Evolutionary conservation across 2,329 filamentous ascomycete genomes (phyloP).

Genomic region (Penicillium hordei): DNA sequence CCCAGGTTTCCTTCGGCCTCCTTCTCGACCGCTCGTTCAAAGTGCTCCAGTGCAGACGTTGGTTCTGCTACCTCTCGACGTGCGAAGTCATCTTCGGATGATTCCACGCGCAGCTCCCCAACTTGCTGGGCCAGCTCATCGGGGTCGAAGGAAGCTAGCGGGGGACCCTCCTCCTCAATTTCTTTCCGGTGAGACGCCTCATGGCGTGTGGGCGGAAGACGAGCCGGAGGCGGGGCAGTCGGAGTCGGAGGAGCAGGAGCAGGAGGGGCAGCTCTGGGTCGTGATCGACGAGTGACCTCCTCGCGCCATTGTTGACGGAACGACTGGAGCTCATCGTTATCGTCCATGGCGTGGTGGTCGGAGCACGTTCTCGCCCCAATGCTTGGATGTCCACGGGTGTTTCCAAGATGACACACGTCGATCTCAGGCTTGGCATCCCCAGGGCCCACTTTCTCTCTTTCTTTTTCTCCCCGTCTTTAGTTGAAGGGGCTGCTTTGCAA

Average conservation of each 20-base stretch:
- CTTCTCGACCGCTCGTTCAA: slow-evolving; percentile 85
- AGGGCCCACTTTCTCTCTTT: not conserved
- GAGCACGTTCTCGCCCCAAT: not conserved
- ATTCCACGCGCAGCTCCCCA: slow-evolving; percentile 35
- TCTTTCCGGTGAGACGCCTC: slow-evolving; percentile 40
- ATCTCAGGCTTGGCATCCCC: not conserved
- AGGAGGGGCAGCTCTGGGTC: slow-evolving; percentile 19
- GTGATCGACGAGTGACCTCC: slow-evolving; percentile 64
- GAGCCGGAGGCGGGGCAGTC: slow-evolving; percentile 26
- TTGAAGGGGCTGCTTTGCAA: not conserved
- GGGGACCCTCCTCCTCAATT: slow-evolving; percentile 37
- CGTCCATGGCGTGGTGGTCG: slow-evolving; percentile 34
- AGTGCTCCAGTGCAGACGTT: slow-evolving; percentile 82
- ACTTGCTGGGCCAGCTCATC: slow-evolving; percentile 38
- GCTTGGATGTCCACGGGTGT: not conserved
- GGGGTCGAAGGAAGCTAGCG: slow-evolving; percentile 24
- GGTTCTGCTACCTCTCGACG: slow-evolving; percentile 51
- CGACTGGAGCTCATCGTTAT: slow-evolving; percentile 73
- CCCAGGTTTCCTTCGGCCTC: slow-evolving; percentile 82
- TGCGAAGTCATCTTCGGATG: slow-evolving; percentile 40
- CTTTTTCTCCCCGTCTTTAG: not conserved
- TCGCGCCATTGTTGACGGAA: slow-evolving; percentile 85
- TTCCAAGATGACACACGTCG: not conserved
- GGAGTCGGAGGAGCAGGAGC: slow-evolving; percentile 11
- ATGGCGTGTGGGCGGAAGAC: slow-evolving; percentile 43